Base-by-base conservation (phyloP, 805 yeast species). In the Wickerhamomyces mucosus region DNA sequence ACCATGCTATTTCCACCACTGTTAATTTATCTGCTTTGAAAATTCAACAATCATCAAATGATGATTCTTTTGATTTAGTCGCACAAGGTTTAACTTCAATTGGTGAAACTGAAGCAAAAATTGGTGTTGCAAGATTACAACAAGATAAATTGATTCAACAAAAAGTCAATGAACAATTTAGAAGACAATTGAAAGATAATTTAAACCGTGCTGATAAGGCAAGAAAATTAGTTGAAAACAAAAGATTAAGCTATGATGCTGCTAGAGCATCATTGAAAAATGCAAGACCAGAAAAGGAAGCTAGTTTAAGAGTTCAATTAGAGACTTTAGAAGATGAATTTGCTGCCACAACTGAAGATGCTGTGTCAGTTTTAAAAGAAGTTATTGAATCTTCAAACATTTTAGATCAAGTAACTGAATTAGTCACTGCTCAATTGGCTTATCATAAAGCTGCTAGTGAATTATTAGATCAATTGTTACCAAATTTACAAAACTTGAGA, bases 291-390 rank as follows among this genome's bases (percentile, higher is more conserved):
- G 78, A 71, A 44, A 75, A 75, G 56, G 79, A 78, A 50, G 84
- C 88, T 13, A 75, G 75, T 30, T 69, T 79, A 38, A 67, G 88
- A 47, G 80, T 77, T 30, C 71, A 75, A 41, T 77, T 84, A 69
- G 94, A 84, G 57, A 72, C 77, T 39, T 75, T 84, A 31, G 95
- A 84, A 60, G 95, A 84, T 49, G 88, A 80, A 49, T 84, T 84
- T 55, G 94, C 92, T 28, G 83, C 81, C 44, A 79, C 88, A 16
- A 85, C 85, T 21, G 95, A 84, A 59, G 92, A 80, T 49, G 92
- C 94, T 24, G 84, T 83, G 33, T 63, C 75, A 24, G 73, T 79
- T 37, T 78, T 84, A 88, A 83, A 78, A 61, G 76, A 78, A 51
- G 88, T 80, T 18, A 70, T 84, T 42, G 76, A 77, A 35, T 66